phyloP scores from a whole-genome alignment of 257 asterid genomes.

The Cruciata laevipes region DNA sequence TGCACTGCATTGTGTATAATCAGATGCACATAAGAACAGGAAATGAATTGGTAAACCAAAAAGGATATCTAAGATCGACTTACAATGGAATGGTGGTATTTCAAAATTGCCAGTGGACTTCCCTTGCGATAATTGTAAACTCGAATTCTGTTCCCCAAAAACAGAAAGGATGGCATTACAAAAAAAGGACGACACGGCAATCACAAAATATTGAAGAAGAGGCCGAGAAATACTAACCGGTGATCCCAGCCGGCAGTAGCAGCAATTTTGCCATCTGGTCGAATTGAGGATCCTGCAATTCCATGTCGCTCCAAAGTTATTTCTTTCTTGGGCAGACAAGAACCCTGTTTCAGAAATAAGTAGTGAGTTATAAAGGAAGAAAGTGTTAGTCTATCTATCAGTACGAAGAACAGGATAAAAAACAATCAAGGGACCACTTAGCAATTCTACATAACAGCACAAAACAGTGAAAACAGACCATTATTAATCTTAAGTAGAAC shows the following conservation, averaged over 20 bases:
- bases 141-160: constrained; percentile 47
- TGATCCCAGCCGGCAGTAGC: constrained; percentile 97
- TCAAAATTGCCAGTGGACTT: constrained; percentile 79
- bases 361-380: not conserved
- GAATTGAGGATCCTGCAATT: constrained; percentile 53
- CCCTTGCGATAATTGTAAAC: constrained; percentile 75
- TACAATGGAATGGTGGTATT: constrained; percentile 60
- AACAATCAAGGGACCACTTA: not conserved
- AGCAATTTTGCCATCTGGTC: constrained; percentile 63
- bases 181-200: too few species aligned
- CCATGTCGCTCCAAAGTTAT: constrained; percentile 69
- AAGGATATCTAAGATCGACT: not conserved
- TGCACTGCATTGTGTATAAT: constrained; percentile 39
- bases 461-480: not conserved
- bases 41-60: not conserved
- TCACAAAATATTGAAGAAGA: not conserved
- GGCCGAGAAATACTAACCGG: constrained; percentile 23
- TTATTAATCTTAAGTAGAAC: not conserved
- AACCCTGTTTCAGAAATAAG: constrained; percentile 27
- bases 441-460: not conserved
- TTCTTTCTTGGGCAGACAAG: constrained; percentile 68
- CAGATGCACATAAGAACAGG: not conserved
- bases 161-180: not conserved
- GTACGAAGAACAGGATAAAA: not conserved
- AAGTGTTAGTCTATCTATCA: not conserved